Evolutionary conservation across 225 moss, liverwort and hornwort species (phyloP).

Genomic region (Sphagnum tenellum): DNA sequence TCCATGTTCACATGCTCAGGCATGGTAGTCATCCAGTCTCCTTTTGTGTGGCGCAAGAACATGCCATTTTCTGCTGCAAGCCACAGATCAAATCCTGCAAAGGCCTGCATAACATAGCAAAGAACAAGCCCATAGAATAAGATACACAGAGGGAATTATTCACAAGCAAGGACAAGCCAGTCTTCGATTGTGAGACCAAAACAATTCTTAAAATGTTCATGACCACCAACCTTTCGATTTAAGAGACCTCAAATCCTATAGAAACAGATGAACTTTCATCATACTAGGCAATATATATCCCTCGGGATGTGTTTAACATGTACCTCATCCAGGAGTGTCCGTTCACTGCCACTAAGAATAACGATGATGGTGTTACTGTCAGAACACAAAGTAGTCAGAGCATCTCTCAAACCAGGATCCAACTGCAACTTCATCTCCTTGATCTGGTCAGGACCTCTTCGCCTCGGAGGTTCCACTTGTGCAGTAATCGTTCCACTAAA

Average conservation of each 20-base stretch:
- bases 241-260: background rate
- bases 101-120: conserved; percentile 25
- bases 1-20: conserved; percentile 95
- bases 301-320: no score
- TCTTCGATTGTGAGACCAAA: no score
- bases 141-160: no score
- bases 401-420: conserved; percentile 46
- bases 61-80: conserved; percentile 98
- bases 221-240: no score
- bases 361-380: conserved; percentile 68
- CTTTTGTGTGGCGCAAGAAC: conserved; percentile 63
- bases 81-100: conserved; percentile 65
- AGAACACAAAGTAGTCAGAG: conserved; percentile 49
- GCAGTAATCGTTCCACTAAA: conserved; percentile 92
- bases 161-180: no score
- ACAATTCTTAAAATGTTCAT: no score
- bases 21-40: conserved; percentile 77
- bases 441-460: conserved; percentile 54
- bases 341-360: conserved; percentile 87
- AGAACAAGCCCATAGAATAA: no score
- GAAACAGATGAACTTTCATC: no score
- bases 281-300: no score
- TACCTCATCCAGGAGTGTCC: conserved; percentile 68
- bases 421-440: conserved; percentile 73
- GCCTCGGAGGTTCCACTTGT: conserved; percentile 62